Percentiles rank a stretch among this genome's conserved stretches.
These are phyloP conservation scores for Neurospora sp. DNA, from an alignment of 495 filamentous ascomycete species.

Conservation along the genomic window DNA sequence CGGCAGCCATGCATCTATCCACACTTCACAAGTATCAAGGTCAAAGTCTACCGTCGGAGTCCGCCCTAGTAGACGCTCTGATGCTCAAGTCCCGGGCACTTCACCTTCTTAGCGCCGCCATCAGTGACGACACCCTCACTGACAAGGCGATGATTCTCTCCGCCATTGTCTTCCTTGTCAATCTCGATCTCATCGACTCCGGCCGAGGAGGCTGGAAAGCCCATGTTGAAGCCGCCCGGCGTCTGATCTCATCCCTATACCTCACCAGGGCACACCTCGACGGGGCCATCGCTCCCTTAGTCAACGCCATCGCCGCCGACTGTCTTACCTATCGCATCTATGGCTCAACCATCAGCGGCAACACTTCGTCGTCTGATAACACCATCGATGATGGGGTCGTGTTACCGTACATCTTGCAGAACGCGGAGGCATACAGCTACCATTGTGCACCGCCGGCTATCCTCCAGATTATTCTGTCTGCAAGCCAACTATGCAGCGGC, in stretches of 20 bases:
- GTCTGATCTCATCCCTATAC: conserved; percentile 25
- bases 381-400: conserved; percentile 13
- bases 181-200: conserved; percentile 47
- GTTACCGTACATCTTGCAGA: conserved; percentile 24
- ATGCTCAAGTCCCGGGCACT: conserved; percentile 40
- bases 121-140: conserved; percentile 17
- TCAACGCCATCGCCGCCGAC: conserved; percentile 34
- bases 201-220: conserved; percentile 44
- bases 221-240: conserved; percentile 42
- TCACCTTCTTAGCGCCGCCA: conserved; percentile 26
- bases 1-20: conserved; percentile 45
- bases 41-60: conserved; percentile 13
- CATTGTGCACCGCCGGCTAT: conserved; percentile 35
- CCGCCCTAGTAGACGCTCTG: conserved; percentile 38
- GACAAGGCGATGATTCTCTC: conserved; percentile 36
- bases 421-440: conserved; percentile 36
- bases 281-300: conserved; percentile 20
- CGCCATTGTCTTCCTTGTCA: conserved; percentile 46
- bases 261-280: conserved; percentile 15
- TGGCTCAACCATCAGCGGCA: conserved; percentile 20
- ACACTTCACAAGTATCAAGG: conserved; percentile 19
- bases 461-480: conserved; percentile 26
- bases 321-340: conserved; percentile 36
- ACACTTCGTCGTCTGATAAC: conserved; percentile 1
- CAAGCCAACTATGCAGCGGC: conserved; percentile 22